These are phyloP conservation scores for Rhodamnia argentea DNA, from an alignment of 345 rosid genomes.

Conservation along the genomic window DNA sequence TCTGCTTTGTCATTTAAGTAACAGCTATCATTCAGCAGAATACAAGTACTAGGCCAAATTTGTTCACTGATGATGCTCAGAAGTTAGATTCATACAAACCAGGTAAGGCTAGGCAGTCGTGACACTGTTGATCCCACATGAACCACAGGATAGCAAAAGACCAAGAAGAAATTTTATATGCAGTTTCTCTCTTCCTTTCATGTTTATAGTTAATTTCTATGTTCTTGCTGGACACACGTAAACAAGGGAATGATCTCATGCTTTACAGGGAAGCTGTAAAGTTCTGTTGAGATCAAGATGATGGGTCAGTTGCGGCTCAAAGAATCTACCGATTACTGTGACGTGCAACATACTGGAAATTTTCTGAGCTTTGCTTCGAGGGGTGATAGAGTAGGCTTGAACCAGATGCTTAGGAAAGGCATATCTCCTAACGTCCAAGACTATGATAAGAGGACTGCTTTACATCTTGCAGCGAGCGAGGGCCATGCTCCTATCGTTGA, in stretches of 20 bases:
- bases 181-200: background rate
- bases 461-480: constrained; percentile 60
- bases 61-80: background rate
- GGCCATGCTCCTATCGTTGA: constrained; percentile 55
- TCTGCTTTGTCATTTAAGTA: background rate
- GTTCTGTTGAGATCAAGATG: background rate
- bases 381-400: constrained; percentile 56
- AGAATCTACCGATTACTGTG: constrained; percentile 12
- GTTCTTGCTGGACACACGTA: background rate
- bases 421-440: constrained; percentile 52
- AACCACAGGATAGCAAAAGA: background rate
- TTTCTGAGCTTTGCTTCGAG: constrained; percentile 52
- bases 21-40: background rate
- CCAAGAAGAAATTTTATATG: background rate
- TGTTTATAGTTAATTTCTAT: background rate
- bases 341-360: constrained; percentile 53
- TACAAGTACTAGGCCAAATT: background rate
- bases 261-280: background rate
- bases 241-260: background rate
- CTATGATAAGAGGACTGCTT: constrained; percentile 47
- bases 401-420: constrained; percentile 46
- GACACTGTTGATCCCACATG: background rate
- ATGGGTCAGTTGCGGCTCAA: constrained; percentile 12
- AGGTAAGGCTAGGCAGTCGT: background rate
- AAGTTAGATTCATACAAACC: background rate